Evolutionary conservation across 208 protist genomes (phyloP), one percentile per base, ranked within the genome.

Genomic region (Leptomonas pyrrhocoris): DNA sequence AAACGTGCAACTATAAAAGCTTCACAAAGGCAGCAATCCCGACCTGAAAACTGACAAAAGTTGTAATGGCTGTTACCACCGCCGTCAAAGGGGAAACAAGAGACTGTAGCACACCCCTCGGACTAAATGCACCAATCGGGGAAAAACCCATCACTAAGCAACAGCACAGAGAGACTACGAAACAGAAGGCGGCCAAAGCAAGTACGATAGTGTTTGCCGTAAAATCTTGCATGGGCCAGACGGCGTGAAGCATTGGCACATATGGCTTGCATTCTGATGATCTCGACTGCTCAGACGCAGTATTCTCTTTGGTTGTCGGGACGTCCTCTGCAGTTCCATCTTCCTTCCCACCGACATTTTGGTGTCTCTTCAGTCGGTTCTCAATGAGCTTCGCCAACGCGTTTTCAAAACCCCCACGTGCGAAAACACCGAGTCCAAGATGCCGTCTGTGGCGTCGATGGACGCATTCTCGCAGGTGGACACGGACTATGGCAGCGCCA

Each of bases 401-500:
- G 19, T 16, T 81, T 60, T 60, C 21, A 60, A 28, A 46, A 48
- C 55, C 9, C 18, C 36, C n/a, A 89, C 83, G 19, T 64, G 79
- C 48, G 74, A 79, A 38, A 61, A 81, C 19, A 72, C 81, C 56
- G 49, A 80, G 9, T 61, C 28, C 31, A 83, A 88, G 64, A 71
- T 86, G 56, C 85, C 85, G 21, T 40, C 68, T n/a, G 77, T 81
- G 28, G 54, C 63, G 12, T 78, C 81, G 42, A 28, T 90, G 51
- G 70, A 88, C 11, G 85, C 78, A 3, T 81, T 91, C 68, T 83
- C 72, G 27, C 62, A 80, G 56, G 78, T 92, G 12, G 72, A 59
- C 28, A 92, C 83, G 15, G 77, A 90, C 49, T 86, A 88, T 62
- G 87, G 87, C 45, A 85, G 62, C 2, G 80, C 75, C 16, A 58